Base-by-base conservation (phyloP, 2,329 filamentous ascomycete species). In the Xylaria sp. region DNA sequence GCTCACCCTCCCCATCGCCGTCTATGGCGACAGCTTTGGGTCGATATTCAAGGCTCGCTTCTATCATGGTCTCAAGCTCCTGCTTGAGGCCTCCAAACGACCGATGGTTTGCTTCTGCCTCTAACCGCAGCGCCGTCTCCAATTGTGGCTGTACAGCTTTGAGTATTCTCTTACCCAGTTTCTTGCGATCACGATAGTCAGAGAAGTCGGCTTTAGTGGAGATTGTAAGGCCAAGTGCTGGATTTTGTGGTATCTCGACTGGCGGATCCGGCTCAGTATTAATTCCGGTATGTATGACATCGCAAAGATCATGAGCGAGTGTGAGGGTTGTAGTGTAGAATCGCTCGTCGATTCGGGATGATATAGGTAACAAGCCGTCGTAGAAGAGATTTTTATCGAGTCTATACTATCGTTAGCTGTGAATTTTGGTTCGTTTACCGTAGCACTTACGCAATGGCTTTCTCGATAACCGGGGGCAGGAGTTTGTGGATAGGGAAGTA, bases 401-500 rank as follows among this genome's bases (percentile, higher is more conserved):
- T 60, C 90, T 92, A 77, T 86, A 86, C 76, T 88, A 83, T 54
- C 48, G 56, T 74, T 65, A 76, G 72, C 50, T 54, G 10, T 51
- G 50, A 37, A 34, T 55, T 20, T n/a, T 39, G 23, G 10, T 51
- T n/a, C 4, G 48, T 5, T 28, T 34, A 77, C 73, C 80, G 70
- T 65, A 44, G 34, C 65, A 89, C 94, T 89, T 87, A 98, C 94
- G 85, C 85, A 76, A 92, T 86, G 10, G 94, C 94, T 81, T 92
- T 94, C 50, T 94, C 91, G 59, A 98, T 84, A 34, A 96, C 91
- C 3, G 93, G 91, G 76, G 87, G 87, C 25, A 99, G 86, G 60
- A 97, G 82, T 74, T 90, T 90, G 65, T 91, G 88, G 15, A 98
- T 89, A 0, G 96, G 96, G 74, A 98, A 98, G 81, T 98, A 99